A percentile compares a stretch with the other conserved stretches of the same genome.
Evolutionary conservation across 2,329 filamentous ascomycete species (phyloP).

Genomic region (Gnomoniopsis smithogilvyi): DNA sequence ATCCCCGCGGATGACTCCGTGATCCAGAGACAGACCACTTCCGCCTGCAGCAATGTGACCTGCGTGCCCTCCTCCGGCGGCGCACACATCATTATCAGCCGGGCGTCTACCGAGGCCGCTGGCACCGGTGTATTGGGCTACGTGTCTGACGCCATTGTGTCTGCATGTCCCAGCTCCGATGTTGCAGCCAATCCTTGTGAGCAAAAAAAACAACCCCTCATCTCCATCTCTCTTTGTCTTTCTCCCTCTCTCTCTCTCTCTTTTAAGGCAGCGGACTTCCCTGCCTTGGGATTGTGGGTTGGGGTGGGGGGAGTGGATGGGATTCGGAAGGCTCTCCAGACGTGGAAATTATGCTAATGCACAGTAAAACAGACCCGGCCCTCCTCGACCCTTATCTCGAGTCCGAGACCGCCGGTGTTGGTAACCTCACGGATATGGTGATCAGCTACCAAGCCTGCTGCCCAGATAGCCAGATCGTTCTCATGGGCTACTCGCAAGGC

Average conservation of each 20-base stretch:
- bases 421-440: slow-evolving; percentile 27
- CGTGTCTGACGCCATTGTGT: slow-evolving; percentile 29
- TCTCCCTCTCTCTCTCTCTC: too few species aligned
- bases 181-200: slow-evolving; percentile 29
- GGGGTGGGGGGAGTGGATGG: too few species aligned
- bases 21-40: not conserved
- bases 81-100: slow-evolving; percentile 32
- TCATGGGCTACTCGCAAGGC: slow-evolving; percentile 31
- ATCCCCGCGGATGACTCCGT: not conserved
- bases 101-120: slow-evolving; percentile 29
- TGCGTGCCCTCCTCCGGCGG: slow-evolving; percentile 2
- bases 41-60: slow-evolving; percentile 6
- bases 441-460: slow-evolving; percentile 26
- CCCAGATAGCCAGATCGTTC: slow-evolving; percentile 29
- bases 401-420: slow-evolving; percentile 28
- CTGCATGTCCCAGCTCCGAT: slow-evolving; percentile 29
- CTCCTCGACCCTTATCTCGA: slow-evolving; percentile 24
- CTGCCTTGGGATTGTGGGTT: too few species aligned
- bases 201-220: not conserved
- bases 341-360: not conserved
- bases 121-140: slow-evolving; percentile 30
- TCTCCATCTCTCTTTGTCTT: not conserved
- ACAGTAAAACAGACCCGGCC: slow-evolving; percentile 21
- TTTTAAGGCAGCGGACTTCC: too few species aligned
- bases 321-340: too few species aligned